Conservation (phyloP, 2,329 filamentous ascomycete genomes). For the Colletotrichum cereale region DNA sequence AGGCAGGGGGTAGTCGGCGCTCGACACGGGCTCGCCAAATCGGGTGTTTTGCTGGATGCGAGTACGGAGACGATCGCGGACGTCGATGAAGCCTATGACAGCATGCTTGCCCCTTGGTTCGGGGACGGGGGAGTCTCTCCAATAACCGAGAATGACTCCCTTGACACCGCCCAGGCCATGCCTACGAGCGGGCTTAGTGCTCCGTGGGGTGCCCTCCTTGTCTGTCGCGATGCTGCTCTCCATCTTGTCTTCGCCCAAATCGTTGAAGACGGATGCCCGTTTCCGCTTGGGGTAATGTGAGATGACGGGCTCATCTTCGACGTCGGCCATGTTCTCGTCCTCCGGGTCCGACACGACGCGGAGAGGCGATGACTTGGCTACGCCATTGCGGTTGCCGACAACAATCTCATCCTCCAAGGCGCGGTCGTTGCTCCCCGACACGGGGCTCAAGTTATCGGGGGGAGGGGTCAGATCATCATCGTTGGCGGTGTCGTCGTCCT, state of each 20-base stretch:
- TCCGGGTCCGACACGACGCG: conserved; percentile 53
- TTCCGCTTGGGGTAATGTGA: conserved; percentile 68
- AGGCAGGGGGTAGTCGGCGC: conserved; percentile 59
- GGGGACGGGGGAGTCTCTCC: conserved; percentile 69
- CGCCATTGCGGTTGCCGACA: conserved; percentile 58
- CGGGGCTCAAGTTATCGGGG: conserved; percentile 54
- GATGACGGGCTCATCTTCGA: conserved; percentile 53
- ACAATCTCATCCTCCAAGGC: conserved; percentile 66
- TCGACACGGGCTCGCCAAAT: conserved; percentile 58
- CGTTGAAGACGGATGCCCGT: conserved; percentile 59
- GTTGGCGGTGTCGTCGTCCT: conserved; percentile 53
- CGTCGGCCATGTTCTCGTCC: conserved; percentile 60
- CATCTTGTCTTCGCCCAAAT: conserved; percentile 62
- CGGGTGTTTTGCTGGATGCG: conserved; percentile 66
- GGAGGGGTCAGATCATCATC: conserved; percentile 61
- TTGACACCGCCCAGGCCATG: conserved; percentile 52
- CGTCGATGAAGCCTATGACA: conserved; percentile 73
- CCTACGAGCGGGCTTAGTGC: conserved; percentile 35
- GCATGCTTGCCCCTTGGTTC: conserved; percentile 65
- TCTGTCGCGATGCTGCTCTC: conserved; percentile 51
- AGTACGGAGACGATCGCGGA: conserved; percentile 70
- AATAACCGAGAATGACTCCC: conserved; percentile 67
- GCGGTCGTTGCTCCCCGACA: conserved; percentile 56
- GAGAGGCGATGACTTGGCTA: conserved; percentile 52
- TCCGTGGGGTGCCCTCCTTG: conserved; percentile 42